Conservation (phyloP, 805 yeast species). For the Wickerhamomyces bovis region DNA sequence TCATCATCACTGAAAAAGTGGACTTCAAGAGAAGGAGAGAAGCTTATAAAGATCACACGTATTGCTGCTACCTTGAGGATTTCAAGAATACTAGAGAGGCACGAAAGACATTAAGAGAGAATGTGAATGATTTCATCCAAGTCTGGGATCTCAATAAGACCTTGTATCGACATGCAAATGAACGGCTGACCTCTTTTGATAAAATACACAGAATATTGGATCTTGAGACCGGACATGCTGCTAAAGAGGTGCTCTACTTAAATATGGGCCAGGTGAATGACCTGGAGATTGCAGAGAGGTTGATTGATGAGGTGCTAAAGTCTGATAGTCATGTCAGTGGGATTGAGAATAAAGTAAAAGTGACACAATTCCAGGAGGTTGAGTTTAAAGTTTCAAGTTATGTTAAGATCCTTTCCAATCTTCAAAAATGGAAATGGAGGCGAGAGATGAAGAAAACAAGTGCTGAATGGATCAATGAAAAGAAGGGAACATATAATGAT, state of each 20-base stretch:
- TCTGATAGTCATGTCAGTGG: background rate
- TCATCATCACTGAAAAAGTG: background rate
- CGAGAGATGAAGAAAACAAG: background rate
- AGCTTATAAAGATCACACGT: background rate
- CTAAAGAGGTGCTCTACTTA: background rate
- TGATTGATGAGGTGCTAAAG: background rate
- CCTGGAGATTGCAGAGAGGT: background rate
- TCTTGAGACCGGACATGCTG: background rate
- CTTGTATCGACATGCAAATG: background rate
- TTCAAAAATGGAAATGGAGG: background rate
- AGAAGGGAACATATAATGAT: too few relatives aligned
- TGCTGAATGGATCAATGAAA: background rate
- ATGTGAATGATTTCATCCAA: background rate
- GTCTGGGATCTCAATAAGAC: background rate
- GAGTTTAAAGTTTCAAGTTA: background rate
- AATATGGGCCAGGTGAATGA: background rate
- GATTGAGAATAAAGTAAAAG: background rate
- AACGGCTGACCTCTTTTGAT: background rate
- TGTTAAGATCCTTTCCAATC: background rate
- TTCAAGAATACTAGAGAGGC: background rate
- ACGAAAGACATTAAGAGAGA: background rate
- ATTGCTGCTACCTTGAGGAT: background rate
- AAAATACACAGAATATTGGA: background rate
- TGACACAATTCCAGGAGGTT: background rate
- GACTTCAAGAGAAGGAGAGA: background rate